phyloP scores from a whole-genome alignment of 768 basidiomycete species.

The Rhodotorula graminis region DNA sequence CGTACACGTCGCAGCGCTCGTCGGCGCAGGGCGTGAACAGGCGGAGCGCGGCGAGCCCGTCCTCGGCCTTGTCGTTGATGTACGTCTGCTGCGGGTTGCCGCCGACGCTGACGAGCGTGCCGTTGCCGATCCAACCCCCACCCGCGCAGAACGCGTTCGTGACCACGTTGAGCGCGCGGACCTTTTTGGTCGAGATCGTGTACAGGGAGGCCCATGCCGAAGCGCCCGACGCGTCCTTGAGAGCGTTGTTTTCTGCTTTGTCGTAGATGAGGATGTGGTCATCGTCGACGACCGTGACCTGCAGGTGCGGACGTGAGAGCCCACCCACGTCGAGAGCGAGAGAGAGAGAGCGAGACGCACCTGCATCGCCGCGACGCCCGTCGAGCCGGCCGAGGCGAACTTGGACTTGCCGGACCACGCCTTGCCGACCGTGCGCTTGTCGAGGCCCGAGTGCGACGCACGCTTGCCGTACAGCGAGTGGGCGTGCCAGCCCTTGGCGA shows the following conservation, averaged over 20 bases:
- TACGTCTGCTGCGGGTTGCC: constrained; percentile 55
- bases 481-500: neutral
- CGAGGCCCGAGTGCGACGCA: too few relatives aligned
- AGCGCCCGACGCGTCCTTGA: constrained; percentile 19
- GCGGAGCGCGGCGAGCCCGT: constrained; percentile 70
- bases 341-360: neutral
- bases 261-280: constrained; percentile 39
- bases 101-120: constrained; percentile 43
- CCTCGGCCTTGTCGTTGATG: constrained; percentile 62
- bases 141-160: constrained; percentile 56
- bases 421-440: constrained; percentile 1
- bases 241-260: constrained; percentile 39
- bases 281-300: constrained; percentile 25
- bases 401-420: constrained; percentile 7
- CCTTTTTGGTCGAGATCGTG: constrained; percentile 24
- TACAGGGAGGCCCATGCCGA: constrained; percentile 38
- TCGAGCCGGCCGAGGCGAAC: neutral
- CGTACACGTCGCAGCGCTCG: constrained; percentile 59
- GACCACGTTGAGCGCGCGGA: constrained; percentile 61
- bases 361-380: constrained; percentile 32
- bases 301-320: too few relatives aligned
- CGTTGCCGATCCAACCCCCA: constrained; percentile 44
- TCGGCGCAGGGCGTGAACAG: constrained; percentile 57
- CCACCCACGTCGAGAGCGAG: too few relatives aligned
- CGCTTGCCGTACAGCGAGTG: too few relatives aligned